phyloP scores from a whole-genome alignment of 2,329 filamentous ascomycete genomes.

The Orbilia oligospora region DNA sequence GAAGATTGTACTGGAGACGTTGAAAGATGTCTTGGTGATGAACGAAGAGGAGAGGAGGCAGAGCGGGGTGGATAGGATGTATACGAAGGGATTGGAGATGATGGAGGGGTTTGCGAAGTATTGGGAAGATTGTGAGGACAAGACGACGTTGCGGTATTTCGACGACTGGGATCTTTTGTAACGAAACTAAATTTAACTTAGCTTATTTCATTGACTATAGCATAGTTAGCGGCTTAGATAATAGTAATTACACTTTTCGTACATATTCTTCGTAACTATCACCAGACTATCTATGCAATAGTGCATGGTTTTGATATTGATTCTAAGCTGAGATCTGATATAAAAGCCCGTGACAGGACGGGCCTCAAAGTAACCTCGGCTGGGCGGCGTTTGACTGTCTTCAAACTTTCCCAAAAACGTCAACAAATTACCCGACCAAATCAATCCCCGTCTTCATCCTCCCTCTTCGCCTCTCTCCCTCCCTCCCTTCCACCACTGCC shows the following conservation, averaged over 20 bases:
- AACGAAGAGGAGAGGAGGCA: constrained; percentile 46
- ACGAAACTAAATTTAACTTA: neutral
- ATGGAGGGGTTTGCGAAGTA: constrained; percentile 58
- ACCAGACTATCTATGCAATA: neutral
- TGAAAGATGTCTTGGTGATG: constrained; percentile 44
- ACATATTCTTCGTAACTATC: neutral
- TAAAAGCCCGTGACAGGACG: constrained; percentile 13
- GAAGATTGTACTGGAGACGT: constrained; percentile 43
- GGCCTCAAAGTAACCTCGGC: constrained; percentile 33
- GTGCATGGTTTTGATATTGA: no score
- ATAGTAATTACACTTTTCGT: neutral
- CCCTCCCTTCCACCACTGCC: neutral
- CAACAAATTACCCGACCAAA: constrained; percentile 51
- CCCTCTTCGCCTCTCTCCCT: constrained; percentile 2
- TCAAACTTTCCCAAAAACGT: constrained; percentile 35
- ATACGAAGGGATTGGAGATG: constrained; percentile 58
- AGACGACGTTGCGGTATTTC: constrained; percentile 37
- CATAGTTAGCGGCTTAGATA: neutral
- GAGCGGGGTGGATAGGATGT: constrained; percentile 53
- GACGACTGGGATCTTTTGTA: constrained; percentile 50
- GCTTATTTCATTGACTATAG: no score
- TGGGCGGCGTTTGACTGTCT: constrained; percentile 3
- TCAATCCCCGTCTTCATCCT: constrained; percentile 14
- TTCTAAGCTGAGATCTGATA: neutral
- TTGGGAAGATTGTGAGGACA: constrained; percentile 28